These are phyloP conservation scores for Eucommia ulmoides DNA, from an alignment of 257 asterid genomes.

Conservation along the genomic window DNA sequence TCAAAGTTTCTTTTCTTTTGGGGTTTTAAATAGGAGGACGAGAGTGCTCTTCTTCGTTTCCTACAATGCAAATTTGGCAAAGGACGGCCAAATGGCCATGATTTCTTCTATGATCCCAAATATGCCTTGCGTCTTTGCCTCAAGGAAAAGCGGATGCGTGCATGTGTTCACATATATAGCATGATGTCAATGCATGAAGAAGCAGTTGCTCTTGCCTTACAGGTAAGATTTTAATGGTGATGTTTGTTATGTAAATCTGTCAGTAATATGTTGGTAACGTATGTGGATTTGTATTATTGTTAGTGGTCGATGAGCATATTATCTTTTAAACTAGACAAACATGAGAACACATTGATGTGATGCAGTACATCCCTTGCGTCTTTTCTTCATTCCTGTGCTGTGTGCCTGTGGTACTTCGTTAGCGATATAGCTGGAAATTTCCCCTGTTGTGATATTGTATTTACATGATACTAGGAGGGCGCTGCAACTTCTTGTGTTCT, in stretches of 20 bases:
- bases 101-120: slow-evolving; percentile 90
- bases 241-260: too few species aligned
- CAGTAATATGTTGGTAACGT: too few species aligned
- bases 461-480: too few species aligned
- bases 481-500: too few species aligned
- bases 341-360: too few species aligned
- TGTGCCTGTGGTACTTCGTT: too few species aligned
- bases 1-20: slow-evolving; percentile 12
- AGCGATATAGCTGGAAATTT: too few species aligned
- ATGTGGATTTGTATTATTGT: too few species aligned
- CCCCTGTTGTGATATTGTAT: too few species aligned
- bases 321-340: too few species aligned
- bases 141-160: slow-evolving; percentile 83
- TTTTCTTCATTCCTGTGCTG: too few species aligned
- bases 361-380: too few species aligned
- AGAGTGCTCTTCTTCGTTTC: slow-evolving; percentile 91
- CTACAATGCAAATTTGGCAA: slow-evolving; percentile 89
- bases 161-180: slow-evolving; percentile 94
- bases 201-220: slow-evolving; percentile 94
- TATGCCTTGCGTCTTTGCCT: slow-evolving; percentile 96
- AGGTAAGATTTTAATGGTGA: slow-evolving; percentile 35
- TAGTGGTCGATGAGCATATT: slow-evolving; percentile 6
- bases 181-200: slow-evolving; percentile 99
- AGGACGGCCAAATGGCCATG: slow-evolving; percentile 68
- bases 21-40: slow-evolving; percentile 61